Conservation (phyloP, 2,329 filamentous ascomycete genomes). For the Botrytis squamosa region DNA sequence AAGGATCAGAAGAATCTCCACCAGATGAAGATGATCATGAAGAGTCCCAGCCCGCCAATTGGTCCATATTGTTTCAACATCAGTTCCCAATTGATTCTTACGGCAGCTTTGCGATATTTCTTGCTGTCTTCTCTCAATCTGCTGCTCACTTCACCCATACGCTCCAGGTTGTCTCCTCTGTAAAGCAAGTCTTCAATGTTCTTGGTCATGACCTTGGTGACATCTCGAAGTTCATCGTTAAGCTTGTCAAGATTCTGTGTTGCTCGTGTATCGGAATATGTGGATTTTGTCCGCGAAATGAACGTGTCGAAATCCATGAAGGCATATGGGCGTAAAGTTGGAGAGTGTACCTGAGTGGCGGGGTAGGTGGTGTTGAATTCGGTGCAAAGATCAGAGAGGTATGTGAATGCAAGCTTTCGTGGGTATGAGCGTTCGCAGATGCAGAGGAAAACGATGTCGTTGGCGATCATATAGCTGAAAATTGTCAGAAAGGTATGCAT, state of each 20-base stretch:
- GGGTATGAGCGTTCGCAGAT: conserved; percentile 94
- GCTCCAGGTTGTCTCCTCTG: conserved; percentile 87
- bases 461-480: conserved; percentile 76
- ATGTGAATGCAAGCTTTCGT: conserved; percentile 97
- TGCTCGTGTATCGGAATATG: conserved; percentile 89
- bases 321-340: conserved; percentile 82
- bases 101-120: conserved; percentile 90
- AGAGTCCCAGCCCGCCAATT: conserved; percentile 74
- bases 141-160: conserved; percentile 93
- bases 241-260: conserved; percentile 91
- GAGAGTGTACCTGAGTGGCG: conserved; percentile 67
- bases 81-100: conserved; percentile 97
- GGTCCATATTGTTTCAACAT: conserved; percentile 96
- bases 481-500: conserved; percentile 10
- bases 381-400: conserved; percentile 85
- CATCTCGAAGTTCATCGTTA: conserved; percentile 95
- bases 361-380: conserved; percentile 91
- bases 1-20: conserved; percentile 79
- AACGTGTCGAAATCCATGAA: conserved; percentile 99
- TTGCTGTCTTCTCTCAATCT: conserved; percentile 86
- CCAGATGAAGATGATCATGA: conserved; percentile 84
- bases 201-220: conserved; percentile 99
- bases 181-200: conserved; percentile 98
- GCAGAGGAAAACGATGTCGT: conserved; percentile 85
- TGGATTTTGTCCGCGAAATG: conserved; percentile 87